phyloP scores from a whole-genome alignment of 164 flowering plant genomes.

The Amborella trichopoda region DNA sequence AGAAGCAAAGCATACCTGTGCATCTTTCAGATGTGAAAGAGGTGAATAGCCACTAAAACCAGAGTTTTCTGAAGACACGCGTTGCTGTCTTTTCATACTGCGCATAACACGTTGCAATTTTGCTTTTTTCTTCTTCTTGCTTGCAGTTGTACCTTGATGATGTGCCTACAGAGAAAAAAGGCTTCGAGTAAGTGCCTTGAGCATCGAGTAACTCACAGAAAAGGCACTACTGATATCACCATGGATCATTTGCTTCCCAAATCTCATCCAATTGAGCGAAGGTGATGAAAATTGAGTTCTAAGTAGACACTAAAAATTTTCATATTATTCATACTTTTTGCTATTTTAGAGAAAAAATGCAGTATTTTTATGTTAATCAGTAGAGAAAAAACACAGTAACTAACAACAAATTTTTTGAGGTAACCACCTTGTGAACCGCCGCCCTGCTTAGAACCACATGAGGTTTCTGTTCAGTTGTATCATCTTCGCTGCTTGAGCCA shows the following conservation, averaged over 20 bases:
- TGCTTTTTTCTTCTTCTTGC: slow-evolving; percentile 96
- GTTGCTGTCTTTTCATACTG: slow-evolving; percentile 82
- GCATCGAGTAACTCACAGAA: too few species aligned
- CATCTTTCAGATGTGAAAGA: slow-evolving; percentile 73
- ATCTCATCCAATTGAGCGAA: too few species aligned
- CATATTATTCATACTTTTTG: too few species aligned
- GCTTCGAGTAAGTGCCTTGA: too few species aligned
- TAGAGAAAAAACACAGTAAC: too few species aligned
- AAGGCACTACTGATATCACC: too few species aligned
- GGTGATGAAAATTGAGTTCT: too few species aligned
- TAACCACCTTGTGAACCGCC: slow-evolving; percentile 65
- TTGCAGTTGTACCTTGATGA: slow-evolving; percentile 66
- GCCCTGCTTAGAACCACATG: slow-evolving; percentile 48
- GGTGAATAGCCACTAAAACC: slow-evolving; percentile 61
- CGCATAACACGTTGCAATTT: slow-evolving; percentile 75
- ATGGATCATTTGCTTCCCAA: too few species aligned
- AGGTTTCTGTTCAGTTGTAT: slow-evolving; percentile 24
- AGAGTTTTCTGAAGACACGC: slow-evolving; percentile 41
- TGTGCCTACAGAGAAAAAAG: slow-evolving; percentile 39
- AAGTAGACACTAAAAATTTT: too few species aligned
- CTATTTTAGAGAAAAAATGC: too few species aligned
- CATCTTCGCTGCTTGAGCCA: slow-evolving; percentile 64
- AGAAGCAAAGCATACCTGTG: slow-evolving; percentile 47
- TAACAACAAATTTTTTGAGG: too few species aligned
- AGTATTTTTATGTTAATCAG: too few species aligned